Evolutionary conservation across 2,329 filamentous ascomycete species (phyloP), one percentile per base, ranked within the genome.

Genomic region (Fusarium illudens): DNA sequence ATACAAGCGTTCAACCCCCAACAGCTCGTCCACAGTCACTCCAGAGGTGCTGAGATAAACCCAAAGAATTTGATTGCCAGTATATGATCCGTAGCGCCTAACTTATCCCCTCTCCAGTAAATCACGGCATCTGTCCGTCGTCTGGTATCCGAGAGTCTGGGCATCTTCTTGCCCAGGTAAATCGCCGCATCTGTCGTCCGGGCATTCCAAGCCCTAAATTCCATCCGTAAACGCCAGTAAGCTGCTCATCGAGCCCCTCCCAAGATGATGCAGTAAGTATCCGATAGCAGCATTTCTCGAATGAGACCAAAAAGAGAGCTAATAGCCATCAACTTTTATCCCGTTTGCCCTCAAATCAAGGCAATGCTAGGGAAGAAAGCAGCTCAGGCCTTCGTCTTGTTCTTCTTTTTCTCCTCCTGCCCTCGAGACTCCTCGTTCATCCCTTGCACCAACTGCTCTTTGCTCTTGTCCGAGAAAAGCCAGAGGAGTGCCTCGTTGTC

Each of bases 401-500:
- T 6, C 0, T 1, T 11, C 9, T 6, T 15, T 25, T 48, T 30
- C 13, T 6, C 9, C 27, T 9, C 34, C 27, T 7, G 10, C 0
- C 0, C 29, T 2, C 13, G 15, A 3, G 6, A 9, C 19, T 19
- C 11, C 5, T 54, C 13, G 6, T 19, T 19, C 37, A 32, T 11
- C 1, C 29, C 2, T 4, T 3, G 2, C 13, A 9, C 8, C 50
- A 9, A 0, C 7, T 11, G n/a, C 13, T 4, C 0, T 6, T 2
- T 0, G 7, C 0, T n/a, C 1, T 50, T 25, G 1, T 42, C n/a
- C 2, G 50, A 73, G 32, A 73, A 71, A 0, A 72, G 34, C n/a
- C 20, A 20, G 1, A 6, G 13, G 6, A 62, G 13, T 2, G 60
- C 9, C 17, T 44, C 9, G 3, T 13, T 5, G 0, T 67, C 25